Base-by-base conservation (phyloP, 2,329 filamentous ascomycete genomes). In the Taxawa tesnikishii region DNA sequence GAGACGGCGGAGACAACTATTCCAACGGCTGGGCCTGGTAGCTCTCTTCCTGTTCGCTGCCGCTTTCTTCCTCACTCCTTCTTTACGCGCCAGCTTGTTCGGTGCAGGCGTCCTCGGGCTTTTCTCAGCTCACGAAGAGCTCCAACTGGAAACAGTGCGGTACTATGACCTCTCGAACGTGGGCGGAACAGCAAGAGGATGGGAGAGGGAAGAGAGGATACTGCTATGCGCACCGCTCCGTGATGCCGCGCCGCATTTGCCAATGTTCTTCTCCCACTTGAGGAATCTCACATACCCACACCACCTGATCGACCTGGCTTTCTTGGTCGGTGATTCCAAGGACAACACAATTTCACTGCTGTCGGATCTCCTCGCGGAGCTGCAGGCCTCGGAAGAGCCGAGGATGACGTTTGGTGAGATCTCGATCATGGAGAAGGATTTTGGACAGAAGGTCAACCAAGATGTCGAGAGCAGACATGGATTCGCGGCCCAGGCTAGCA, bases 251-350 rank as follows among this genome's bases (percentile, higher is more conserved):
- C 70, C 83, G 15, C 90, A 98, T 67, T 62, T 98, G 29, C 74
- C 79, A 39, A 96, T 98, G 88, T 96, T 98, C 70, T 98, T 98
- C 62, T 80, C 81, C n/a, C 92, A 98, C 54, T 68, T 98, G 37
- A 78, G 77, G 45, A 98, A 98, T 60, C 79, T 98, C 44, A 98
- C 90, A 12, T 98, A 98, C 51, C 90, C 90, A 1, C 90, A 98
- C 55, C 81, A 93, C 53, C 70, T 98, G 31, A 92, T 98, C 51
- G 90, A 98, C 54, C 70, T 98, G 28, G 90, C 90, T 5, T 98
- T 98, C 52, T 67, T 98, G 18, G 90, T 98, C 15, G 94, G 90
- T 38, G 90, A 98, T 54, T 96, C 90, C 18, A 94, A 94, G 55
- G 90, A 98, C 52, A 73, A 79, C 39, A 98, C 90, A 1, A 66